phyloP scores from a whole-genome alignment of 176 grass and related monocot species.

The Bonia amplexicaulis region DNA sequence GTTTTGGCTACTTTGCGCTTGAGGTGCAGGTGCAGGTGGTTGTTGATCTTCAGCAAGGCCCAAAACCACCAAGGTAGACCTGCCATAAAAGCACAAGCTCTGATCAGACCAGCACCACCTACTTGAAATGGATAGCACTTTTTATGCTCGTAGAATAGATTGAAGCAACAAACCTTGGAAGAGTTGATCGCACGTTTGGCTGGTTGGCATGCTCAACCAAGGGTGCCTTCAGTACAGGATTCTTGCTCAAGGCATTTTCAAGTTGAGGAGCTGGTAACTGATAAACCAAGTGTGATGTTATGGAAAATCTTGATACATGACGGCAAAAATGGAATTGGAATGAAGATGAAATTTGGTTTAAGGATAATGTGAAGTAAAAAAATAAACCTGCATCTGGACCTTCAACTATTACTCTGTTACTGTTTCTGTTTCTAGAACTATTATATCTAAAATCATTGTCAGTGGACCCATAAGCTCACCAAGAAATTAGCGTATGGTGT shows the following conservation, averaged over 20 bases:
- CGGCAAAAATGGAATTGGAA: not conserved
- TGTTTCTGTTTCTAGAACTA: not conserved
- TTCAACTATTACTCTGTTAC: not conserved
- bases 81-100: conserved; percentile 24
- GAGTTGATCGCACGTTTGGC: conserved; percentile 60
- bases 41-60: conserved; percentile 67
- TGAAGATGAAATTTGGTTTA: not conserved
- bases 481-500: not conserved
- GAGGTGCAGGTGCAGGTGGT: conserved; percentile 30
- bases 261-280: conserved; percentile 95
- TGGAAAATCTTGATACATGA: not conserved
- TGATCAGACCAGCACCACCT: not conserved
- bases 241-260: conserved; percentile 81
- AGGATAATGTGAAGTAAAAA: not conserved
- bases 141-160: not conserved
- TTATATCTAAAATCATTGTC: not conserved
- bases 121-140: not conserved
- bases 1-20: conserved; percentile 57
- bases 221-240: conserved; percentile 64
- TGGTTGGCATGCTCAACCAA: conserved; percentile 88
- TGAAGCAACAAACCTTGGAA: conserved; percentile 56
- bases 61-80: conserved; percentile 77
- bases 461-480: not conserved
- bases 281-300: conserved; percentile 13
- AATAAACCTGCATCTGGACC: not conserved